Base-by-base conservation (phyloP, 129 eudicot species). In the Helianthus annuus region DNA sequence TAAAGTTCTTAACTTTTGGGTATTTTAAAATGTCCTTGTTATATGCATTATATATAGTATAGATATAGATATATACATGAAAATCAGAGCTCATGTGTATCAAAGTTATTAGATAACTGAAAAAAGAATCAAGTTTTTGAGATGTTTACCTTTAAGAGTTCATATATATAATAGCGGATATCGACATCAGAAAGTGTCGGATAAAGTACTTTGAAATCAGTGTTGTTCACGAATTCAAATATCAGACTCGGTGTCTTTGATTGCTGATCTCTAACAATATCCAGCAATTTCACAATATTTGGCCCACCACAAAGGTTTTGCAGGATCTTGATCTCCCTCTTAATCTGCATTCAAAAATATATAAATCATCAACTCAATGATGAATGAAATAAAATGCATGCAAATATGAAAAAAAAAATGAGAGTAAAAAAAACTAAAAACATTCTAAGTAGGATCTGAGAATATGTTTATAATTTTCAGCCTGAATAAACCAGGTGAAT, bases 231-330 rank as follows among this genome's bases (percentile, higher is more conserved):
- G 69, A 83, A 80, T 84, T 93, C 98, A 77, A 93, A 93, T 77
- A 93, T 87, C 49, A 93, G 85, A 79, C 98, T 93, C 11, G 96
- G 98, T 10, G 96, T 92, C 88, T 92, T 92, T 40, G 98, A 92
- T 64, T 92, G 98, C 82, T 89, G 98, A 80, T 89, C 98, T 80
- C 98, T 85, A 65, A 92, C 98, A 71, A 92, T 92, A 75, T 92
- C 98, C 2, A 89, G 81, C 81, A 93, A 77, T 74, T 89, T 93
- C 78, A 93, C 94, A 82, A 93, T 89, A 80, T 89, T 93, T 78
- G 98, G 96, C 29, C 98, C 96, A 12, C 98, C 98, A 48, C 96
- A 89, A 29, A 93, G 90, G 69, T 93, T 93, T 64, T 93, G 98
- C 64, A 89, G 79, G 64, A 93, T 89, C 69, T 90, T 93, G 29